Base-by-base conservation (phyloP, 768 basidiomycete genomes). In the Obba rivulosa region DNA sequence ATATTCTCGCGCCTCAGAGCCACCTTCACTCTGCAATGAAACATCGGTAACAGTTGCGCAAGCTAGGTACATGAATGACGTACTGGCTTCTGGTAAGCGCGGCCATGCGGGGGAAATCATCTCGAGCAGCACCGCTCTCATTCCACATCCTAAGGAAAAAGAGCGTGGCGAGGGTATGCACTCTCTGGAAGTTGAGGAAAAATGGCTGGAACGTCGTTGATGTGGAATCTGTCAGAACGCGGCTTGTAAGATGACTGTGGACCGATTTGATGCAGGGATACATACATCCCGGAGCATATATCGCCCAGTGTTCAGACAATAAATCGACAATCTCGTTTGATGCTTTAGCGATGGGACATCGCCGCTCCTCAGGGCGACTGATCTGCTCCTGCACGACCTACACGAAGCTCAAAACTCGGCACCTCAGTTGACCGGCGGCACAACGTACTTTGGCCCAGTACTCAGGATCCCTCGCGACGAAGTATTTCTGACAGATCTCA, bases 131-230 rank as follows among this genome's bases (percentile, higher is more conserved):
- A 11, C 85, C 83, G 58, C 87, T 88, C 62, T 95, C 92, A 56
- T 76, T 79, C 91, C 90, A 95, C 81, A 95, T 92, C 28, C 89
- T 79, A n/a, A 91, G 69, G 67, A 94, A 94, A 71, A 94, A 93
- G 40, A 79, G 79, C 3, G 84, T 81, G 4, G 87, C 86, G n/a
- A 92, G 69, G 9, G 76, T 71, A 64, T 96, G 92, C 4, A 92
- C 83, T 53, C 77, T 82, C 61, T 78, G 76, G 60, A 93, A 89
- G 56, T 88, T 87, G 54, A 94, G 75, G 68, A 94, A 87, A 69
- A 92, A 91, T 0, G 91, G 91, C 53, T 88, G 83, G 63, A 89
- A 92, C 2, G 81, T 78, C 2, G 86, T 86, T 3, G 87, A 81
- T 2, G 87, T 85, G 2, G 89, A 83, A 63, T 90, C 89, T 85